A percentile compares a stretch with the other conserved stretches of the same genome.
phyloP scores from a whole-genome alignment of 2,329 filamentous ascomycete genomes.

The Exophiala phaeomuriformis region DNA sequence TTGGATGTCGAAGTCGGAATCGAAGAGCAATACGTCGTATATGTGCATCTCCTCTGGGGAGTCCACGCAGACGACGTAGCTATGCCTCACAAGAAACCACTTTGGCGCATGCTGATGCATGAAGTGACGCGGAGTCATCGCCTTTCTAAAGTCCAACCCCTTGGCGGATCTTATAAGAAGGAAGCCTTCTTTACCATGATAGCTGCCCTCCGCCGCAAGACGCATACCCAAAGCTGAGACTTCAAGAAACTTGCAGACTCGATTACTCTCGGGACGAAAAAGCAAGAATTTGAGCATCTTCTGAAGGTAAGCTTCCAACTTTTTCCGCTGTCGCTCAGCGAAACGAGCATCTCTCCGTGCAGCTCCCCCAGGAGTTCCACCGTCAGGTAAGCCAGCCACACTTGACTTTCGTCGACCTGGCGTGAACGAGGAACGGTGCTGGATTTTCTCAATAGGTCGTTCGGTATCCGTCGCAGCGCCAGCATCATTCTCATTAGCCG shows the following conservation, averaged over 20 bases:
- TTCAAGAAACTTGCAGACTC: conserved; percentile 91
- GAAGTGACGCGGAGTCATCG: conserved; percentile 63
- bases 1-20: conserved; percentile 75
- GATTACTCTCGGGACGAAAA: conserved; percentile 90
- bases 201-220: conserved; percentile 88
- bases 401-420: conserved; percentile 55
- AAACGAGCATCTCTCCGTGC: conserved; percentile 37
- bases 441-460: conserved; percentile 46
- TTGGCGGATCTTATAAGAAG: conserved; percentile 87
- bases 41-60: conserved; percentile 98
- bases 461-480: conserved; percentile 65
- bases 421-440: conserved; percentile 49
- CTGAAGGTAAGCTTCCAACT: conserved; percentile 82
- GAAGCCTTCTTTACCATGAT: conserved; percentile 95
- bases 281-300: conserved; percentile 95
- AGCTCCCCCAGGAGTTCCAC: conserved; percentile 32
- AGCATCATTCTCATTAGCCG: conserved; percentile 45
- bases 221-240: conserved; percentile 89
- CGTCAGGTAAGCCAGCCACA: conserved; percentile 36
- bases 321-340: conserved; percentile 52
- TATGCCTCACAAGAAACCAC: conserved; percentile 97
- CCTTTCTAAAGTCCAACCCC: conserved; percentile 75
- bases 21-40: conserved; percentile 96
- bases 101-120: conserved; percentile 72
- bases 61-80: conserved; percentile 96